Percentiles rank a stretch among this genome's conserved stretches.
Evolutionary conservation across 2,329 filamentous ascomycete species (phyloP).

Genomic region (Paecilomyces sp.): DNA sequence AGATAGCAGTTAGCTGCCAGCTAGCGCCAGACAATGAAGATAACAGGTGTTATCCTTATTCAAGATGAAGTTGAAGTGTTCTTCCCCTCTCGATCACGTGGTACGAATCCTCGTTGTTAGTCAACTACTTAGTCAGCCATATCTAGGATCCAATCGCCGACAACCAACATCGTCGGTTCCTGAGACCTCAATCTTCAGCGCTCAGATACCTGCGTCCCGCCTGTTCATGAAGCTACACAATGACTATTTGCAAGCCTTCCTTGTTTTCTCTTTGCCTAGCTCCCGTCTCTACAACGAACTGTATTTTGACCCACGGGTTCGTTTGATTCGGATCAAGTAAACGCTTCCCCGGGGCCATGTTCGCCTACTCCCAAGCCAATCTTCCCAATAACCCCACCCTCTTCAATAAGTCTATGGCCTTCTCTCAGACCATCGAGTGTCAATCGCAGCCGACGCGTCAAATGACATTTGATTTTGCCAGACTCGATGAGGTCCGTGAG

Average conservation of each 20-base stretch:
- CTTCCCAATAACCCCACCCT: slow-evolving; percentile 23
- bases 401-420: slow-evolving; percentile 34
- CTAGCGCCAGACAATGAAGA: not conserved
- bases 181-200: not conserved
- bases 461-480: slow-evolving; percentile 31
- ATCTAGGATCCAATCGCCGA: not conserved
- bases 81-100: not conserved
- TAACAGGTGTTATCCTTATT: not conserved
- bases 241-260: not conserved
- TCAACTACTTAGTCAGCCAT: not conserved
- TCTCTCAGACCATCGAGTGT: slow-evolving; percentile 31
- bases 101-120: not conserved
- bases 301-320: not conserved
- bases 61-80: not conserved
- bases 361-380: not conserved
- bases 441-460: slow-evolving; percentile 27
- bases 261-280: not conserved
- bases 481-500: slow-evolving; percentile 27
- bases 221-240: not conserved
- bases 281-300: not conserved
- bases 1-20: not conserved
- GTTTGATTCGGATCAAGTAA: not conserved
- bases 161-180: not conserved
- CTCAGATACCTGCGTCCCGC: not conserved
- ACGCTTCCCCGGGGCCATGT: not conserved